A percentile compares a stretch with the other conserved stretches of the same genome.
Evolutionary conservation across 495 filamentous ascomycete genomes (phyloP).

Genomic region (Podospora comata): DNA sequence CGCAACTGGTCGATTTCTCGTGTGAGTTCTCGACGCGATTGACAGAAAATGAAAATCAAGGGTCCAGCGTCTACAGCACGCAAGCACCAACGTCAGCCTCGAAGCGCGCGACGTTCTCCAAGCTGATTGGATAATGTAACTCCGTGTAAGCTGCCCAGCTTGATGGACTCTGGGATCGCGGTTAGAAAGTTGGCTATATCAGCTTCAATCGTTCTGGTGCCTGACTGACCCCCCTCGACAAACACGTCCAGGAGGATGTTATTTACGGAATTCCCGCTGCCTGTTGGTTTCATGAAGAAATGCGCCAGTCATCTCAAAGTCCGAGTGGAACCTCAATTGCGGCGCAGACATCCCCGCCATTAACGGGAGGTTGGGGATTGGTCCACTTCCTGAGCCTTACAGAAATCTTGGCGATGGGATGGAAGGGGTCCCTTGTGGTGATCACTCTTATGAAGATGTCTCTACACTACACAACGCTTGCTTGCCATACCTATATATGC

Average conservation of each 20-base stretch:
- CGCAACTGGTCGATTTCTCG: neutral
- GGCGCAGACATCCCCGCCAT: neutral
- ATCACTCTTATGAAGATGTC: neutral
- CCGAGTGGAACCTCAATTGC: neutral
- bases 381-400: constrained; percentile 13
- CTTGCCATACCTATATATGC: neutral
- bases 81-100: neutral
- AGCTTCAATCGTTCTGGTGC: neutral
- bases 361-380: constrained; percentile 20
- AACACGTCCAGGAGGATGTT: neutral
- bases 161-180: neutral
- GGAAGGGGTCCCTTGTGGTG: constrained; percentile 5
- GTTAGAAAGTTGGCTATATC: neutral
- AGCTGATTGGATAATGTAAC: neutral
- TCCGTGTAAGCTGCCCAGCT: neutral
- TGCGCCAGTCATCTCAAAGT: neutral
- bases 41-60: neutral
- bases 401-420: constrained; percentile 15
- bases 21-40: neutral
- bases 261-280: neutral
- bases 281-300: neutral
- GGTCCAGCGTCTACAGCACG: neutral
- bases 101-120: neutral
- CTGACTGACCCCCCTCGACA: neutral
- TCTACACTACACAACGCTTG: neutral